phyloP scores from a whole-genome alignment of 345 rosid genomes.

The Mercurialis annua region DNA sequence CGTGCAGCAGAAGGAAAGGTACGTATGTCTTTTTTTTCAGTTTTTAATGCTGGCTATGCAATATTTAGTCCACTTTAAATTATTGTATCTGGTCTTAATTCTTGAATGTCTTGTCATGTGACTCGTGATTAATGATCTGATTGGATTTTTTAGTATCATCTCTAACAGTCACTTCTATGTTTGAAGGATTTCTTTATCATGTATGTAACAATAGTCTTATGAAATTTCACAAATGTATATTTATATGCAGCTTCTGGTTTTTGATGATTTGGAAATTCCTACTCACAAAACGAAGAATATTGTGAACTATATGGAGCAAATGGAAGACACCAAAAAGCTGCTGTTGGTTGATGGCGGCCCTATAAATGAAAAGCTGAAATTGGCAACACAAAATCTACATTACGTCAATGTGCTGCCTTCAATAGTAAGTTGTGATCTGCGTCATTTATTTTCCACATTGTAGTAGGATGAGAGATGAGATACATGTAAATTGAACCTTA shows the following conservation, averaged over 20 bases:
- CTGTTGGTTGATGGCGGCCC: slow-evolving; percentile 76
- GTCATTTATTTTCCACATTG: not conserved
- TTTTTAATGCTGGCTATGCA: not conserved
- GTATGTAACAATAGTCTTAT: not conserved
- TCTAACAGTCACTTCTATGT: not conserved
- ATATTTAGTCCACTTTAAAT: not conserved
- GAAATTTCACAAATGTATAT: slow-evolving; percentile 11
- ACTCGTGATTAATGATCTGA: not conserved
- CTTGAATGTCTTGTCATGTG: not conserved
- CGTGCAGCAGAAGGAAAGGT: slow-evolving; percentile 97
- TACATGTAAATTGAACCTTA: not conserved
- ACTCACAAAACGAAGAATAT: slow-evolving; percentile 85
- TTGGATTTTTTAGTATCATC: not conserved
- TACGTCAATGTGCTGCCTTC: slow-evolving; percentile 81
- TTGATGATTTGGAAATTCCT: slow-evolving; percentile 75
- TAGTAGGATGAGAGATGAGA: not conserved
- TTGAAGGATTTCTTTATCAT: not conserved
- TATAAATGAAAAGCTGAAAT: slow-evolving; percentile 79
- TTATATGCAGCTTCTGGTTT: slow-evolving; percentile 75
- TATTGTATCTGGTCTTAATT: no score
- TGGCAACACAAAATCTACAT: slow-evolving; percentile 86
- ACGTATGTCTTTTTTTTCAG: slow-evolving; percentile 13
- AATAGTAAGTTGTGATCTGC: slow-evolving; percentile 57
- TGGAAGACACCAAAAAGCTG: slow-evolving; percentile 79
- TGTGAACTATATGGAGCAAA: slow-evolving; percentile 57